Percentiles rank a stretch among this genome's conserved stretches.
Evolutionary conservation across 108 stramenopile species (phyloP).

Genomic region (Nitzschia palea): DNA sequence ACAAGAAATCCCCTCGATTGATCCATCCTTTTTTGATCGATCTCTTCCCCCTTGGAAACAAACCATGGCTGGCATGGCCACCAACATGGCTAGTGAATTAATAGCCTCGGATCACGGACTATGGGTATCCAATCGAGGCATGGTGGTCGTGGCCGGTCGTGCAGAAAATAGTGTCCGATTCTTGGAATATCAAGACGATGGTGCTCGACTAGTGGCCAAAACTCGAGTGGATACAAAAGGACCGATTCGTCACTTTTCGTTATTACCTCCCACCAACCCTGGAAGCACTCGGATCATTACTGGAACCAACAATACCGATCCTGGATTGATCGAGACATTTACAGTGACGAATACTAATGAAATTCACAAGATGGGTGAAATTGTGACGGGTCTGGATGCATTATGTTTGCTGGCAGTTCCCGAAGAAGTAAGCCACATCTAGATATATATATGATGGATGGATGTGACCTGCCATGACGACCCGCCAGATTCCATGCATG

Average conservation of each 20-base stretch:
- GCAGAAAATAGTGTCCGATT: background rate
- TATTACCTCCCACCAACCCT: background rate
- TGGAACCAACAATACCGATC: background rate
- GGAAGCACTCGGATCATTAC: background rate
- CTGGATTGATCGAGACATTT: slow-evolving; percentile 6
- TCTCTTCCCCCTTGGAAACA: background rate
- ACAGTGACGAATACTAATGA: background rate
- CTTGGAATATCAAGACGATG: slow-evolving; percentile 9
- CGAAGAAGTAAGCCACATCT: background rate
- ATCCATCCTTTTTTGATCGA: slow-evolving; percentile 13
- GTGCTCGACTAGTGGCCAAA: background rate
- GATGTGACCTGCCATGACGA: too few relatives aligned
- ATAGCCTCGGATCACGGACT: background rate
- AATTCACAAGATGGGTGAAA: background rate
- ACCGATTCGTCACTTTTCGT: slow-evolving; percentile 18
- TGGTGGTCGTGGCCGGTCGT: background rate
- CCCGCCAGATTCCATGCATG: too few relatives aligned
- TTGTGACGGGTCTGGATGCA: background rate
- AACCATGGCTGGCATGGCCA: background rate
- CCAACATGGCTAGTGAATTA: slow-evolving; percentile 1
- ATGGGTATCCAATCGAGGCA: slow-evolving; percentile 17
- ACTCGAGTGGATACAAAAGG: background rate
- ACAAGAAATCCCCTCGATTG: slow-evolving; percentile 26
- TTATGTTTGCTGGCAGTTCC: background rate
- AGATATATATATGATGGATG: too few relatives aligned